Conservation (phyloP, 352 stramenopile species). For the Pythium apleroticum region DNA sequence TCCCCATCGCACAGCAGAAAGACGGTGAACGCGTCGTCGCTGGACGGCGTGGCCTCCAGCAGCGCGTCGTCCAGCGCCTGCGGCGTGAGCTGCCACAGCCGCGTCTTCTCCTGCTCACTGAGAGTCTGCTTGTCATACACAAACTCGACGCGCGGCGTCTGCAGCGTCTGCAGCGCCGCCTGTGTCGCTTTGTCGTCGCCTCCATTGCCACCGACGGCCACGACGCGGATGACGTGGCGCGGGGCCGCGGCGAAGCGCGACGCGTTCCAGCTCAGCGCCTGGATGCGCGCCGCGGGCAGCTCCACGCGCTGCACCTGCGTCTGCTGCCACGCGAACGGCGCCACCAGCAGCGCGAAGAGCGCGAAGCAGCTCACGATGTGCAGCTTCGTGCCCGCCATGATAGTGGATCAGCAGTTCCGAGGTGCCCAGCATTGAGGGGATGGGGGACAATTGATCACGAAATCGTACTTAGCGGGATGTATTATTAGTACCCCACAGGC, state of each 20-base stretch:
- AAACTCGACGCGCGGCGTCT: slow-evolving; percentile 1
- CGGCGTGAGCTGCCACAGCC: background rate
- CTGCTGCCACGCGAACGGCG: slow-evolving; percentile 63
- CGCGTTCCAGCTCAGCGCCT: slow-evolving; percentile 35
- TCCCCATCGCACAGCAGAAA: slow-evolving; percentile 22
- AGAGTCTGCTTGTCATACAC: background rate
- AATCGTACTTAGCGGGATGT: background rate
- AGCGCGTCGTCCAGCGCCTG: slow-evolving; percentile 35
- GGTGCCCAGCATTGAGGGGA: too few species aligned
- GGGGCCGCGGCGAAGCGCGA: slow-evolving; percentile 31
- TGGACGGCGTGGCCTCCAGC: slow-evolving; percentile 9
- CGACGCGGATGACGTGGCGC: slow-evolving; percentile 19
- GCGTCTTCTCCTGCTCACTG: background rate
- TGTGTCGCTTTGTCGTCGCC: background rate
- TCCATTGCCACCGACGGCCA: background rate
- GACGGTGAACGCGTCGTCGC: slow-evolving; percentile 19
- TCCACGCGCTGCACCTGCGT: slow-evolving; percentile 67
- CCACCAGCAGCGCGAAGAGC: slow-evolving; percentile 60
- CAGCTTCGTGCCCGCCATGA: slow-evolving; percentile 72
- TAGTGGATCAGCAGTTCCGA: too few species aligned
- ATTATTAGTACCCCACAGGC: slow-evolving; percentile 5
- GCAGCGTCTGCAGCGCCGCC: slow-evolving; percentile 1
- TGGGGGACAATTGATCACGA: background rate
- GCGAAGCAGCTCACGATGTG: slow-evolving; percentile 77
- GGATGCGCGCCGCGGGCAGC: slow-evolving; percentile 56